Conservation (phyloP, 2,329 filamentous ascomycete genomes). For the Chalara sp. region DNA sequence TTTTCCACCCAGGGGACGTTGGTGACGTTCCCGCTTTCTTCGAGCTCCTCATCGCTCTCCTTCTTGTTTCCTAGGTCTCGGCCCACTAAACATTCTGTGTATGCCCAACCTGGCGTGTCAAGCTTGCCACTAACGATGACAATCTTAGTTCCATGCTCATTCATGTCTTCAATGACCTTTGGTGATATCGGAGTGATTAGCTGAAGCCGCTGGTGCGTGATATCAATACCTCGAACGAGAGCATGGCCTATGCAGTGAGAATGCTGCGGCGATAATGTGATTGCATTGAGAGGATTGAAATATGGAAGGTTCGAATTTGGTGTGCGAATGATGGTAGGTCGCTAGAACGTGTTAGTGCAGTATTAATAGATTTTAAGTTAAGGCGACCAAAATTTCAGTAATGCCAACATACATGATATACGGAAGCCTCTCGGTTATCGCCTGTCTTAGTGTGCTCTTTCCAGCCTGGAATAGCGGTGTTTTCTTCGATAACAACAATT, state of each 20-base stretch:
- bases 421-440: no score
- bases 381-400: conserved; percentile 1
- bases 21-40: conserved; percentile 1
- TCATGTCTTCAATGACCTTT: conserved; percentile 33
- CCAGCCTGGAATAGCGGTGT: conserved; percentile 39
- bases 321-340: conserved; percentile 28
- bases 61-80: conserved; percentile 15
- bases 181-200: conserved; percentile 54
- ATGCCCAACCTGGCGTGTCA: conserved; percentile 64
- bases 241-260: conserved; percentile 57
- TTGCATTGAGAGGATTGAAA: conserved; percentile 47
- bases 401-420: not conserved
- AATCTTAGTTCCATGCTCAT: conserved; percentile 39
- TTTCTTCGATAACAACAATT: conserved; percentile 52
- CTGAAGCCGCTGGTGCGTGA: conserved; percentile 45
- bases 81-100: conserved; percentile 53
- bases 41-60: conserved; percentile 6
- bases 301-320: conserved; percentile 54
- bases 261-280: conserved; percentile 50
- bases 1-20: conserved; percentile 53
- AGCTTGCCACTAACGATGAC: conserved; percentile 63
- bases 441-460: not conserved
- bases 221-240: conserved; percentile 64
- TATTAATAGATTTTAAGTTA: conserved; percentile 1
- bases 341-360: conserved; percentile 1